Percentiles rank a stretch among this genome's conserved stretches.
phyloP scores from a whole-genome alignment of 2,329 filamentous ascomycete genomes.

The Periglandula ipomoeae region DNA sequence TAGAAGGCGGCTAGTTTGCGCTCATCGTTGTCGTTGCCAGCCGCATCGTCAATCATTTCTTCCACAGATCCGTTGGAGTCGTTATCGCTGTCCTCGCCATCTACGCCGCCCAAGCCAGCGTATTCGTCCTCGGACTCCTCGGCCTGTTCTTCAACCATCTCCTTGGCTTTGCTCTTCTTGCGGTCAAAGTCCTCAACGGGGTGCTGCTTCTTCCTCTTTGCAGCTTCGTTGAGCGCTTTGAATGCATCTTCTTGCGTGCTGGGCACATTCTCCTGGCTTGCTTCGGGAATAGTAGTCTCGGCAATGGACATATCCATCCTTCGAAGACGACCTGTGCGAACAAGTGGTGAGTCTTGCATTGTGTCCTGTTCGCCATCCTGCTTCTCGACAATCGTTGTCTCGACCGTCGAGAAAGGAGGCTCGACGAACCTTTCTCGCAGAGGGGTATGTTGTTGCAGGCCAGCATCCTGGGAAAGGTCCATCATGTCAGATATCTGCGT shows the following conservation, averaged over 20 bases:
- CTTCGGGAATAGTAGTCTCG: conserved; percentile 2
- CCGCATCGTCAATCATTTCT: conserved; percentile 85
- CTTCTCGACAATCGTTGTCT: conserved; percentile 49
- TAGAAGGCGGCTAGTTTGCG: conserved; percentile 76
- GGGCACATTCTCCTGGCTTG: not conserved
- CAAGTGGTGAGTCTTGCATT: conserved; percentile 55
- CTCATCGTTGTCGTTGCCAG: conserved; percentile 68
- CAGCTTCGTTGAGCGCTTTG: conserved; percentile 58
- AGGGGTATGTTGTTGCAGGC: conserved; percentile 65
- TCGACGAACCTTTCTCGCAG: conserved; percentile 58
- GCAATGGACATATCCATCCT: conserved; percentile 22
- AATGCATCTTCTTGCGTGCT: conserved; percentile 43
- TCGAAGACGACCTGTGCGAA: conserved; percentile 48
- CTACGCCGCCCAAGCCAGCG: conserved; percentile 80
- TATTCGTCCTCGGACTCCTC: conserved; percentile 99
- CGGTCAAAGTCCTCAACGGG: conserved; percentile 58
- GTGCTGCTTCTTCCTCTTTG: conserved; percentile 45
- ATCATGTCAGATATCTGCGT: conserved; percentile 62
- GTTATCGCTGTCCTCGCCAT: conserved; percentile 77
- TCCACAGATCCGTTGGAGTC: conserved; percentile 61
- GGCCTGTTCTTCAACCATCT: conserved; percentile 85
- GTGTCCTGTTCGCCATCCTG: conserved; percentile 27
- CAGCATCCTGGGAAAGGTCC: conserved; percentile 72
- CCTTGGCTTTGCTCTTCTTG: conserved; percentile 78
- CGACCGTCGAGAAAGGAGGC: conserved; percentile 57